Base-by-base conservation (phyloP, 352 stramenopile species). In the Peronospora farinosa region DNA sequence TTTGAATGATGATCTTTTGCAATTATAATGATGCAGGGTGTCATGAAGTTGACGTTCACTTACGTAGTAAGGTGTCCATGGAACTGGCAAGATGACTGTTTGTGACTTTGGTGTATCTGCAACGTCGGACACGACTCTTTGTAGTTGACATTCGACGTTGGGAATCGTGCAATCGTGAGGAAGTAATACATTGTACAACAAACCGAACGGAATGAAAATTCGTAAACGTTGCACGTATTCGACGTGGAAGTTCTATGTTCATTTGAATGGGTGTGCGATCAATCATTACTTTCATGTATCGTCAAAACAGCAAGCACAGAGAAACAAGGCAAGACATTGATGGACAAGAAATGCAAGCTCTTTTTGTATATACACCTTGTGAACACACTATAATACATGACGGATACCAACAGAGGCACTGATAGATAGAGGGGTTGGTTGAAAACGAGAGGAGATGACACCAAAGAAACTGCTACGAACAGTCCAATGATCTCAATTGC, bases 331-430 rank as follows among this genome's bases (percentile, higher is more conserved):
- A 12, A 32, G 8, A 32, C 23, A 27, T 27, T 27, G 5, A 27
- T 27, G 23, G 23, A 27, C 2, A 27, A 12, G 28, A 32, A 32
- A 32, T 32, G 3, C 28, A 27, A 27, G 28, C 7, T 12, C 38
- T 55, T 15, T 39, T 65, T 50, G 44, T 61, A 57, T 65, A 57
- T 68, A 65, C 46, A 68, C 40, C 61, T 62, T 9, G 23, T 7
- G 45, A 54, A 49, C 40, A 65, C 35, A 60, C 55, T 68, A 68
- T 65, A 56, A 54, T 68, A 68, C 60, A 68, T 30, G 46, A 55
- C 43, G 44, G 46, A 45, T 45, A 36, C 42, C 37, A 42, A n/a
- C 47, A 12, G 9, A 5, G 45, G 33, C 49, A 47, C 33, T 55
- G 50, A 69, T 73, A 73, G 64, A 70, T 73, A 73, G 40, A 62